Evolutionary conservation across 495 filamentous ascomycete genomes (phyloP).

Genomic region (Halenospora varia): DNA sequence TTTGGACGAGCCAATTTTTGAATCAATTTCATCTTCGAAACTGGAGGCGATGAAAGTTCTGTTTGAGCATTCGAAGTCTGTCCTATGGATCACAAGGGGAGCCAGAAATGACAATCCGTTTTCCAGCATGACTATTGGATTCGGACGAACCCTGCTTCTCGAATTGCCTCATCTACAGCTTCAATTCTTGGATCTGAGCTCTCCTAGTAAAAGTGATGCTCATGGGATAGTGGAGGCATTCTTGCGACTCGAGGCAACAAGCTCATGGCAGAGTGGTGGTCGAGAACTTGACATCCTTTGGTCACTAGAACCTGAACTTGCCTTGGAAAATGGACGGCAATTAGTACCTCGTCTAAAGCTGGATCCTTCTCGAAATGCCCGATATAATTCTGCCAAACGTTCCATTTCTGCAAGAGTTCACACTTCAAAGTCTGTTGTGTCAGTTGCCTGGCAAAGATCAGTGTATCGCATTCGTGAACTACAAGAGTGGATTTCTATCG

Average conservation of each 20-base stretch:
- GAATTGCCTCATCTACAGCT: not conserved
- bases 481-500: too few relatives aligned
- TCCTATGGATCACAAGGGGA: conserved; percentile 18
- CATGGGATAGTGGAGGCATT: not conserved
- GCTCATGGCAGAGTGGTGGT: not conserved
- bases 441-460: not conserved
- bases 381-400: not conserved
- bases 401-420: not conserved
- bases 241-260: not conserved
- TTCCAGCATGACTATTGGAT: conserved; percentile 14
- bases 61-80: conserved; percentile 30
- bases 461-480: not conserved
- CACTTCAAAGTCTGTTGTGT: not conserved
- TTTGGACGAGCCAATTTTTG: conserved; percentile 36
- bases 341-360: not conserved
- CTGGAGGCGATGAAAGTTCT: conserved; percentile 31
- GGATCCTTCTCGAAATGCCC: not conserved
- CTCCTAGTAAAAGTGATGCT: not conserved
- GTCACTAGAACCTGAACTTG: conserved; percentile 1
- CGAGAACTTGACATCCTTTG: not conserved
- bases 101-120: conserved; percentile 9
- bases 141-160: not conserved
- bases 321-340: not conserved
- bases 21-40: conserved; percentile 27
- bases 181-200: conserved; percentile 7